phyloP scores from a whole-genome alignment of 805 yeast genomes.

The Hanseniaspora guilliermondii region DNA sequence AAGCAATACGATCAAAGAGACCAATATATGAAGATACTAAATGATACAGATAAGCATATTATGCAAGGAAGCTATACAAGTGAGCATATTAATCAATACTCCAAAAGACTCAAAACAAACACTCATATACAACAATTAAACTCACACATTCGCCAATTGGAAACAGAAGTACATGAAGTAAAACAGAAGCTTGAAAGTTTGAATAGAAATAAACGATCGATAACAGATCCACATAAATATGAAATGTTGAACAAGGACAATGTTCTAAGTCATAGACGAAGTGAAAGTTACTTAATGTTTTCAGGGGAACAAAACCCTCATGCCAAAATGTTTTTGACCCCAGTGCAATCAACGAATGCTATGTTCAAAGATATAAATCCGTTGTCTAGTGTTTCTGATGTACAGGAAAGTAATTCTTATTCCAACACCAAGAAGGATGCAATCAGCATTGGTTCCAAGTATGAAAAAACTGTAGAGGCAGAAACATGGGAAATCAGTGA shows the following conservation, averaged over 20 bases:
- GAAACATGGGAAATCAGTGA: conserved; percentile 30
- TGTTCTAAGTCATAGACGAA: background rate
- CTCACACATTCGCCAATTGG: conserved; percentile 22
- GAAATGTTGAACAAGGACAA: background rate
- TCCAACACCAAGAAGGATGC: background rate
- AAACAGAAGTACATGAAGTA: conserved; percentile 20
- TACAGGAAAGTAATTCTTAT: conserved; percentile 18
- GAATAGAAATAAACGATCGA: background rate
- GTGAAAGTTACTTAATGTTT: background rate
- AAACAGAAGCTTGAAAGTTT: conserved; percentile 18
- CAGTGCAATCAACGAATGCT: conserved; percentile 2
- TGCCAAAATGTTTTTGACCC: background rate
- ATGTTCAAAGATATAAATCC: conserved; percentile 1
- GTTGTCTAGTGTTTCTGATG: conserved; percentile 9
- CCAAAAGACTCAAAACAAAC: conserved; percentile 26
- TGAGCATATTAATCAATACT: conserved; percentile 28
- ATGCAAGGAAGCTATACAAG: conserved; percentile 27
- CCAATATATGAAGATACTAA: conserved; percentile 19
- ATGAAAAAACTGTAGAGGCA: background rate
- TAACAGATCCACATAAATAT: background rate
- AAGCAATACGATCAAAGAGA: conserved; percentile 14
- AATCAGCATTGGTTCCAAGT: background rate
- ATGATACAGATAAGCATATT: conserved; percentile 24
- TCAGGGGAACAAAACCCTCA: background rate
- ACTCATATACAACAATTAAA: conserved; percentile 26